A percentile compares a stretch with the other conserved stretches of the same genome.
phyloP scores from a whole-genome alignment of 2,329 filamentous ascomycete genomes.

The Parascedosporium putredinis region DNA sequence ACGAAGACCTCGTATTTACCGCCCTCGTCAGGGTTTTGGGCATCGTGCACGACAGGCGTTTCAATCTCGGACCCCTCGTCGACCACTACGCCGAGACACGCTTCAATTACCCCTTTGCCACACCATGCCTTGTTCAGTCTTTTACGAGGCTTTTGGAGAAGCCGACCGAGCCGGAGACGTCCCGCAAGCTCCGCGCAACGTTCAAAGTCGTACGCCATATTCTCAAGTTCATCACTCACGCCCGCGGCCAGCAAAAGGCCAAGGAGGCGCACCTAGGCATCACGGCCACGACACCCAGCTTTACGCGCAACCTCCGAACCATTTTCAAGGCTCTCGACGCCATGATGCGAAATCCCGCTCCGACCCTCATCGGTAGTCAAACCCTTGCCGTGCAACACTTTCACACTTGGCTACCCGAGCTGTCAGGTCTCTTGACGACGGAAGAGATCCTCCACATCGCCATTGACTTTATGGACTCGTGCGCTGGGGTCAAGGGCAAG shows the following conservation, averaged over 20 bases:
- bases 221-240: conserved; percentile 88
- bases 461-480: conserved; percentile 89
- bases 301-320: conserved; percentile 71
- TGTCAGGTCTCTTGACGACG: conserved; percentile 62
- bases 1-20: conserved; percentile 86
- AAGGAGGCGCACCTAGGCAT: conserved; percentile 85
- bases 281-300: conserved; percentile 59
- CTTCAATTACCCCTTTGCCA: conserved; percentile 91
- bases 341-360: conserved; percentile 79
- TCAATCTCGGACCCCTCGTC: conserved; percentile 82
- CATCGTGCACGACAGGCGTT: conserved; percentile 88
- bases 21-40: conserved; percentile 81
- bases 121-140: conserved; percentile 75
- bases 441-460: conserved; percentile 87
- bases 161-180: conserved; percentile 71
- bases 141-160: conserved; percentile 76
- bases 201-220: conserved; percentile 93
- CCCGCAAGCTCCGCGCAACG: conserved; percentile 75
- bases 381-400: conserved; percentile 93
- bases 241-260: conserved; percentile 72
- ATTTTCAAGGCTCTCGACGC: conserved; percentile 86
- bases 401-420: conserved; percentile 92
- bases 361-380: conserved; percentile 84
- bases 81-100: conserved; percentile 81
- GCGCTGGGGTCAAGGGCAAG: conserved; percentile 77